Evolutionary conservation across 73 alveolate species (phyloP), one percentile per base, ranked within the genome.

Genomic region (Paramecium primaurelia): DNA sequence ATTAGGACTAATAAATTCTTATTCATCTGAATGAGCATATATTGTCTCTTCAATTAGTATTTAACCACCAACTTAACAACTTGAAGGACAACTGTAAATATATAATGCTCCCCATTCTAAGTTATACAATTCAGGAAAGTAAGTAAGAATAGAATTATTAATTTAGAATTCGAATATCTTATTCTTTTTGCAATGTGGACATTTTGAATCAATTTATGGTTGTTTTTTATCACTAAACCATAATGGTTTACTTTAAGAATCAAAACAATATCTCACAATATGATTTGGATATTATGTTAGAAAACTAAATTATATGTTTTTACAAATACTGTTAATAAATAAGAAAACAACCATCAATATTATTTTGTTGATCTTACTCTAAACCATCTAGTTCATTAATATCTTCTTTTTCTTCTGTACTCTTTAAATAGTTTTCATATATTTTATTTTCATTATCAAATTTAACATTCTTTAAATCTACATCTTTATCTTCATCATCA

Each of bases 171-270:
- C 91, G 34, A 80, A 80, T 8, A 45, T 42, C 30, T 80, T 80
- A 26, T 80, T 42, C 34, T 80, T 80, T 49, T 80, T 80, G n/a
- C 91, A 80, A 80, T 26, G 22, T 80, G 49, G 26, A 45, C 91
- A 80, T 45, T 42, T 80, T 18, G 36, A 34, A 0, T 80, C 44
- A 12, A 25, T n/a, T 12, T 25, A 25, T 3, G 58, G 51, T 44
- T 80, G 12, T 47, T 80, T 80, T 49, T 80, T 44, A 44, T 80
- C 91, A 49, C 77, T 45, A 80, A 80, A 80, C 91, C 91, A 80
- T 1, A 80, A 14, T 80, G 91, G 91, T 20, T 42, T 80, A 14
- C 54, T 44, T 44, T 44, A 6, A 22, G 71, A 28, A 42, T 80
- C 64, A 36, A 80, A 80, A 45, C 91, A 80, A 80, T 80, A 80